These are phyloP conservation scores for Kwoniella europaea DNA, from an alignment of 768 basidiomycete species.

Conservation along the genomic window DNA sequence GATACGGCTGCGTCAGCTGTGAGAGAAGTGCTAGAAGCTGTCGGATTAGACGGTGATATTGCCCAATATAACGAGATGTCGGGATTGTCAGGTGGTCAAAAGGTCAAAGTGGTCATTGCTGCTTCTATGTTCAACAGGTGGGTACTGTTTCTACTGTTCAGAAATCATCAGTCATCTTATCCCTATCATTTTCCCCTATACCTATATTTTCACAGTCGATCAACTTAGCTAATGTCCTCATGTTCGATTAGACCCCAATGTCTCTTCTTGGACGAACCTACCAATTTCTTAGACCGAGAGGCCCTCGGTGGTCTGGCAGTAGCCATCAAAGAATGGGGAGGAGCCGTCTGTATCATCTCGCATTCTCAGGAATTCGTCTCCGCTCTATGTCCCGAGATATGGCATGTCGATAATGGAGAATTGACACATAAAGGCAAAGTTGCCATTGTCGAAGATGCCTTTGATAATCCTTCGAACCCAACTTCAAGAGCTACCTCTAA, in stretches of 20 bases:
- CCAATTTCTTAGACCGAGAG: constrained; percentile 96
- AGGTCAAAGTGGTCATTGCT: constrained; percentile 81
- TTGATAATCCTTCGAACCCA: constrained; percentile 72
- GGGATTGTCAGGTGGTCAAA: constrained; percentile 93
- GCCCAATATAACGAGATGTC: constrained; percentile 97
- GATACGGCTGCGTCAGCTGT: constrained; percentile 82
- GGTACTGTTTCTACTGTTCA: constrained; percentile 1
- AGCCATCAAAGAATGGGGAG: constrained; percentile 92
- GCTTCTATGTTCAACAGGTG: constrained; percentile 92
- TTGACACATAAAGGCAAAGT: constrained; percentile 87
- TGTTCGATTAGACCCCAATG: constrained; percentile 42
- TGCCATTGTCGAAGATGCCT: constrained; percentile 80
- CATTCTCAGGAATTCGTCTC: constrained; percentile 69
- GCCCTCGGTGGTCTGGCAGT: constrained; percentile 88
- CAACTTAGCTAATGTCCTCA: not conserved
- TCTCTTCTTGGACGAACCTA: constrained; percentile 76
- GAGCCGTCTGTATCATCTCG: constrained; percentile 78
- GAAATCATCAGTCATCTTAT: too few species aligned
- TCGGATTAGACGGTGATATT: constrained; percentile 95
- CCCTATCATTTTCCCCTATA: too few species aligned
- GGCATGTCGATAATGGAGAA: constrained; percentile 85
- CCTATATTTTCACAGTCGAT: not conserved
- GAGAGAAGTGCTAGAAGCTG: constrained; percentile 89
- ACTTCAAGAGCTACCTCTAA: constrained; percentile 74
- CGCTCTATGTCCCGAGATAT: constrained; percentile 76